These are phyloP conservation scores for Exophiala phaeomuriformis DNA, from an alignment of 2,329 filamentous ascomycete species.

Conservation along the genomic window DNA sequence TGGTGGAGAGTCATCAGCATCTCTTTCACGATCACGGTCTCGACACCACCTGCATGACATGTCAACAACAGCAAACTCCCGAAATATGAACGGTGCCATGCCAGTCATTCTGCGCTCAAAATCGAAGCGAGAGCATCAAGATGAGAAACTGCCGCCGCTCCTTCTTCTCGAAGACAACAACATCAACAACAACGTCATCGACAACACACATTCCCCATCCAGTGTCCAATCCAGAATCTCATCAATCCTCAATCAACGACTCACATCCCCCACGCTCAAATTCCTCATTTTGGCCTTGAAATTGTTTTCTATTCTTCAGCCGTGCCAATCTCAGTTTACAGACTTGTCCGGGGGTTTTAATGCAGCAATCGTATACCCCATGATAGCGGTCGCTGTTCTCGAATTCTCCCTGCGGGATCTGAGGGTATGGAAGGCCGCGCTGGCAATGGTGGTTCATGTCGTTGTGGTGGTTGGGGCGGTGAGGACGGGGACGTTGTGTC, in stretches of 20 bases:
- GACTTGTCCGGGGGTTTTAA: constrained; percentile 19
- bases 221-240: not conserved
- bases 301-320: constrained; percentile 22
- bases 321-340: constrained; percentile 5
- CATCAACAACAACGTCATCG: not conserved
- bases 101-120: constrained; percentile 14
- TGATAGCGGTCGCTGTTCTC: constrained; percentile 19
- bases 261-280: constrained; percentile 12
- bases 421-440: constrained; percentile 18
- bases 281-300: constrained; percentile 21
- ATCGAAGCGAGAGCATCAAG: constrained; percentile 2
- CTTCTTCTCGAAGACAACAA: constrained; percentile 17
- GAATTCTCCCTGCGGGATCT: constrained; percentile 21
- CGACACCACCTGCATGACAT: too few relatives aligned
- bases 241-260: constrained; percentile 1
- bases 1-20: constrained; percentile 3
- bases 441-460: constrained; percentile 16
- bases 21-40: too few relatives aligned
- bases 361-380: constrained; percentile 21
- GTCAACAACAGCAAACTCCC: not conserved
- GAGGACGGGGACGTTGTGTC: constrained; percentile 15
- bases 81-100: constrained; percentile 4
- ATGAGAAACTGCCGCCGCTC: too few relatives aligned
- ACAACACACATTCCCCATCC: not conserved
- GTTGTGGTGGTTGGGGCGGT: constrained; percentile 15